Evolutionary conservation across 1,139 yeast species (phyloP).

Genomic region (Candida labiduridarum): DNA sequence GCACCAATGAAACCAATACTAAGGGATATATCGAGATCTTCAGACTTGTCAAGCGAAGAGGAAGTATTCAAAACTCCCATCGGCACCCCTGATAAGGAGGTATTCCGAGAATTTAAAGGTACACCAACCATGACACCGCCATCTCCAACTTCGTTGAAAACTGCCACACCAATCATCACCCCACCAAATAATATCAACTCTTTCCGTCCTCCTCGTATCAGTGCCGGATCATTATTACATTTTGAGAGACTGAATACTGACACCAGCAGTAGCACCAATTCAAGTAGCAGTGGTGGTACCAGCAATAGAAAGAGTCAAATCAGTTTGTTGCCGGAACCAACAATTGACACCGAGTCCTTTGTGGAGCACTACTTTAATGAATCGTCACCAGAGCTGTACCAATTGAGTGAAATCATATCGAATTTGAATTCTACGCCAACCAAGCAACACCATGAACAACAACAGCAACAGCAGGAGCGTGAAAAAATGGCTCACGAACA

Average conservation of each 20-base stretch:
- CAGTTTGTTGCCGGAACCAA: conserved; percentile 17
- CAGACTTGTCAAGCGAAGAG: conserved; percentile 7
- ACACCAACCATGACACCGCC: conserved; percentile 6
- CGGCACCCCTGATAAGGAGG: conserved; percentile 8
- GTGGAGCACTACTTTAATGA: conserved; percentile 14
- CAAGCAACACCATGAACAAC: conserved; percentile 4
- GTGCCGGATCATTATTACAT: conserved; percentile 8
- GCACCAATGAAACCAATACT: conserved; percentile 9
- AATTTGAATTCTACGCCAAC: conserved; percentile 8
- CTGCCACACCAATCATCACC: conserved; percentile 5
- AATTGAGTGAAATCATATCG: conserved; percentile 9
- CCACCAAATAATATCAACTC: conserved; percentile 5
- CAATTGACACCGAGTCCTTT: conserved; percentile 16
- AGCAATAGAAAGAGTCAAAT: conserved; percentile 10
- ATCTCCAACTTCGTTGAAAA: conserved; percentile 5
- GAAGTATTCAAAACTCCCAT: conserved; percentile 7
- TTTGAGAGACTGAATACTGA: conserved; percentile 7
- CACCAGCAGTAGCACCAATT: conserved; percentile 5
- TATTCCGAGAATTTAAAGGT: conserved; percentile 4
- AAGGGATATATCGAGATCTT: conserved; percentile 6
- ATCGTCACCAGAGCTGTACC: conserved; percentile 13
- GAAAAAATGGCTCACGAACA: conserved; percentile 7
- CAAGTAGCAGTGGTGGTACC: conserved; percentile 7
- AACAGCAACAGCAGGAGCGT: conserved; percentile 3
- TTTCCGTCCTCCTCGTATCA: conserved; percentile 5